Percentiles rank a stretch among this genome's conserved stretches.
Conservation (phyloP, 1,139 yeast genomes). For the Lodderomyces beijingensis region DNA sequence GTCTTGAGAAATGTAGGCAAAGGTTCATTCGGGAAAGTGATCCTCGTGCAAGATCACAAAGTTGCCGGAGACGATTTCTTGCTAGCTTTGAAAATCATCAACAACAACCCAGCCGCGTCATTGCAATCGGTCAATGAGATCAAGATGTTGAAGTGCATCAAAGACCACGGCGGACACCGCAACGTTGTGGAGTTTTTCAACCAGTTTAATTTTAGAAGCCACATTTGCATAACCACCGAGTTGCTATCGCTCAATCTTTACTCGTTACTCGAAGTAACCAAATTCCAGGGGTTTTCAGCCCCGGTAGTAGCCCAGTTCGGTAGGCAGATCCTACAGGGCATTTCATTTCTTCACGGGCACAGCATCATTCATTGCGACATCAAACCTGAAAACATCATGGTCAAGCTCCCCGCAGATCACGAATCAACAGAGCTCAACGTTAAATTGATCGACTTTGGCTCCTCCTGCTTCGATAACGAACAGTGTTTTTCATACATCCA, state of each 20-base stretch:
- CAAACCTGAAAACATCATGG: conserved; percentile 67
- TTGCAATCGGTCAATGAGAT: conserved; percentile 73
- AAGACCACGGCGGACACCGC: conserved; percentile 12
- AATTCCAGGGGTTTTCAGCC: conserved; percentile 60
- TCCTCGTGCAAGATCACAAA: conserved; percentile 68
- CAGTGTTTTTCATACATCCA: conserved; percentile 57
- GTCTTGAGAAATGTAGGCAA: conserved; percentile 59
- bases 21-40: conserved; percentile 83
- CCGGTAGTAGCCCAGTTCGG: conserved; percentile 48
- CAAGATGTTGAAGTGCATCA: conserved; percentile 54
- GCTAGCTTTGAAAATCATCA: conserved; percentile 75
- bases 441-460: conserved; percentile 65
- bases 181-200: conserved; percentile 52
- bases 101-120: conserved; percentile 70
- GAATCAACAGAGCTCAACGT: conserved; percentile 25
- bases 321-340: conserved; percentile 53
- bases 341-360: conserved; percentile 53
- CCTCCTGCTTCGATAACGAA: conserved; percentile 48
- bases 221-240: conserved; percentile 79
- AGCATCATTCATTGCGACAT: conserved; percentile 76
- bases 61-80: conserved; percentile 23
- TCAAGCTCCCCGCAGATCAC: conserved; percentile 27
- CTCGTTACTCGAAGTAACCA: conserved; percentile 57
- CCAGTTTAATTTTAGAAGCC: conserved; percentile 78
- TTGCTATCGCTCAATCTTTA: conserved; percentile 63